Evolutionary conservation across 1,284 basidiomycete genomes (phyloP).

Genomic region (Rhodotorula sp.): DNA sequence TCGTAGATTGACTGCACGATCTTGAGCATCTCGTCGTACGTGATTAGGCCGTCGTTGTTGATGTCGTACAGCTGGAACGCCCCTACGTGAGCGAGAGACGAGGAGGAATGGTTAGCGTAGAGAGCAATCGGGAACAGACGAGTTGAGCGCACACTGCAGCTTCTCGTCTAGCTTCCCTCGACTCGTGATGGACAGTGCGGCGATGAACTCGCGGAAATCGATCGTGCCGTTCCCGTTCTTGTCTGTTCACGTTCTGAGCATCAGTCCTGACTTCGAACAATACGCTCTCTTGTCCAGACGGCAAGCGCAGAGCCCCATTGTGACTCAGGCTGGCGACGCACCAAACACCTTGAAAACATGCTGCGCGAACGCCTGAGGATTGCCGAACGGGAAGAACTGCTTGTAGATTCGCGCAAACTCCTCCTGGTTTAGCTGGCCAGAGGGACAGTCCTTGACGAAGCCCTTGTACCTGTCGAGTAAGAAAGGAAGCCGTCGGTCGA

Average conservation of each 20-base stretch:
- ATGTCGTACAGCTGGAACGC: constrained; percentile 99
- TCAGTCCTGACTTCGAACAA: too few species aligned
- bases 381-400: constrained; percentile 99
- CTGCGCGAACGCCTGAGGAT: constrained; percentile 94
- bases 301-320: too few species aligned
- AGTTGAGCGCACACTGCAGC: constrained; percentile 75
- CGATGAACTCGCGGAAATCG: constrained; percentile 99
- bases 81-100: constrained; percentile 60
- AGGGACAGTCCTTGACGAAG: constrained; percentile 97
- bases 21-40: constrained; percentile 97
- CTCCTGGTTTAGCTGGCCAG: constrained; percentile 90
- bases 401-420: constrained; percentile 99
- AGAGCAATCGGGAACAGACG: not conserved
- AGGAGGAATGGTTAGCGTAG: not conserved
- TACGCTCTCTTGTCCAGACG: too few species aligned
- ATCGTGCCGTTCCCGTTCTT: constrained; percentile 93
- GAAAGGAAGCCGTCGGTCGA: not conserved
- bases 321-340: too few species aligned
- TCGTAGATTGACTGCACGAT: constrained; percentile 96
- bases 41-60: constrained; percentile 93
- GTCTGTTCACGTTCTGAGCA: constrained; percentile 57
- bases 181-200: constrained; percentile 90
- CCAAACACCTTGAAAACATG: constrained; percentile 80
- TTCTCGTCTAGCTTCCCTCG: constrained; percentile 95
- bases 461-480: constrained; percentile 82